phyloP scores from a whole-genome alignment of 2,329 filamentous ascomycete species.

The Epichloe sibirici region DNA sequence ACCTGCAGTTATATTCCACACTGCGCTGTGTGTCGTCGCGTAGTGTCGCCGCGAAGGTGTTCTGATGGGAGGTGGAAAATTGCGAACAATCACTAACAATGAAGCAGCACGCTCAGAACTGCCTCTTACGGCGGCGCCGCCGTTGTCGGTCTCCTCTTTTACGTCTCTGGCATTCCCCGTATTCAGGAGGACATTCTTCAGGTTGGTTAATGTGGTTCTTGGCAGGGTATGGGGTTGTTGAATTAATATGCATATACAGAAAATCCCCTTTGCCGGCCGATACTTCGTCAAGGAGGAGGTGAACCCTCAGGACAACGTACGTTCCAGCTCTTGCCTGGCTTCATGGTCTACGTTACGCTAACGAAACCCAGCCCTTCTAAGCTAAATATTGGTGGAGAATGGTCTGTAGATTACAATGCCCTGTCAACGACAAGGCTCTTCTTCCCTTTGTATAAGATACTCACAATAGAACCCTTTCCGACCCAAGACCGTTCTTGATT shows the following conservation, averaged over 20 bases:
- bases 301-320: constrained; percentile 50
- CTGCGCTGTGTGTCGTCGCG: not conserved
- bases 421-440: constrained; percentile 12
- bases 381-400: constrained; percentile 12
- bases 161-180: constrained; percentile 48
- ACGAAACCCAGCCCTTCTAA: constrained; percentile 28
- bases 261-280: constrained; percentile 40
- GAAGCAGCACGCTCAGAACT: constrained; percentile 12
- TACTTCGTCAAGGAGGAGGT: constrained; percentile 42
- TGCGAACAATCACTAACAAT: not conserved
- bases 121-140: constrained; percentile 46
- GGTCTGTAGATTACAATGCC: constrained; percentile 17
- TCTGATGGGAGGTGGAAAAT: not conserved
- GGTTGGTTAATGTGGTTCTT: constrained; percentile 24
- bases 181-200: constrained; percentile 47
- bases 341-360: constrained; percentile 8
- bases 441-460: constrained; percentile 27
- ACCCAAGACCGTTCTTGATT: not conserved
- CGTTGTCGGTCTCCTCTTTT: constrained; percentile 46
- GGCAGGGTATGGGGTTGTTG: not conserved
- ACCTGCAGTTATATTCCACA: not conserved
- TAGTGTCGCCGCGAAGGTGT: not conserved
- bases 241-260: constrained; percentile 22
- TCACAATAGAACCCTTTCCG: constrained; percentile 21
- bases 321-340: constrained; percentile 15